Base-by-base conservation (phyloP, 2,329 filamentous ascomycete genomes). In the Pyrenochaeta sp. region DNA sequence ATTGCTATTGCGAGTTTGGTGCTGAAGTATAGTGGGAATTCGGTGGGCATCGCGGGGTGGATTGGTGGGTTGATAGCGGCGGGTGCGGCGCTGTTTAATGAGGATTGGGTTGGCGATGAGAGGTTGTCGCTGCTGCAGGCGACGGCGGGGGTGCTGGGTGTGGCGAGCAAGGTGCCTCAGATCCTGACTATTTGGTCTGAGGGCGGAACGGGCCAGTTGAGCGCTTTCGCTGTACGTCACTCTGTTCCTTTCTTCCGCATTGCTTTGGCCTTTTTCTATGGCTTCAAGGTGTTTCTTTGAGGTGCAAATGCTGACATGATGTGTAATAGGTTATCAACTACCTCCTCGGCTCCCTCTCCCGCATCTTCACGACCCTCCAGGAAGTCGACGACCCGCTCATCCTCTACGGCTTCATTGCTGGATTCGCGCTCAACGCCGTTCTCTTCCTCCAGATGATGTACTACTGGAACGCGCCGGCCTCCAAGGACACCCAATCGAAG, bases 331-430 rank as follows among this genome's bases (percentile, higher is more conserved):
- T 99, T 68, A 97, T 99, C 86, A 98, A 97, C 84, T 99, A 97
- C 80, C 91, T 99, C 72, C 84, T 89, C 69, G 95, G 96, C 39
- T 97, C 93, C 43, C 87, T 98, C 57, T 91, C 92, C 27, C 91
- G 95, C 75, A 96, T 99, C 81, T 99, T 97, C 80, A 99, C 95
- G 32, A 99, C 96, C 8, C 83, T 99, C 56, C 93, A 98, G 75
- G 95, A 99, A 83, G 95, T 99, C 59, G 91, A 96, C 77, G 95
- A 99, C 79, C 93, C 93, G 80, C 85, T 98, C 58, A 98, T 99
- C 71, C 86, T 99, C 27, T 98, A 96, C 80, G 91, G 93, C 50
- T 98, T 96, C 83, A 81, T 98, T 54, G 92, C 93, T 7, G 95
- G 93, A 28, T 97, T 97, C 77, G 81, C 84, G n/a, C 86, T 99